These are phyloP conservation scores for Heterobasidion parviporum DNA, from an alignment of 1,284 basidiomycete genomes.

Conservation along the genomic window DNA sequence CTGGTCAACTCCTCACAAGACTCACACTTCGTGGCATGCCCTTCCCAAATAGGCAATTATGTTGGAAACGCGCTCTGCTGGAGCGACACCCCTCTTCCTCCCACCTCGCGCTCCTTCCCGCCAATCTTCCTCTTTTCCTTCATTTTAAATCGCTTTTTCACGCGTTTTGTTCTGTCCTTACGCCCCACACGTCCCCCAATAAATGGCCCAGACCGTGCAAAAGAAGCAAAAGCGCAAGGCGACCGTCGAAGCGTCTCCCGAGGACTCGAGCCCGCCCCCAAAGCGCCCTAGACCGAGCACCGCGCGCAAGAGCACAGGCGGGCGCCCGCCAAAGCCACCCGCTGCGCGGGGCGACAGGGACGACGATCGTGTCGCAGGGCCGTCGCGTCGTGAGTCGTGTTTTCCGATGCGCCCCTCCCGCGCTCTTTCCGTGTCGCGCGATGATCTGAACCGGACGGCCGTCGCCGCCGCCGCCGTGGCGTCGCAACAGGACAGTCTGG, in stretches of 20 bases:
- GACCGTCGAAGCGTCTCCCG: slow-evolving; percentile 20
- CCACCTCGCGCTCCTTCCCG: not conserved
- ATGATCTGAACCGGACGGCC: not conserved
- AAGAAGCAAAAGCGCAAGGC: slow-evolving; percentile 24
- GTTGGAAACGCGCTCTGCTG: not conserved
- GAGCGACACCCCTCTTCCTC: not conserved
- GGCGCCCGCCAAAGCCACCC: slow-evolving; percentile 30
- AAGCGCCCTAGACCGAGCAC: slow-evolving; percentile 38
- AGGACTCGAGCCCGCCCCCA: slow-evolving; percentile 38
- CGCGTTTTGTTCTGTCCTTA: not conserved
- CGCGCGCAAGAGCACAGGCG: slow-evolving; percentile 72
- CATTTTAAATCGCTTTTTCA: not conserved
- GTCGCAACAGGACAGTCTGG: not conserved
- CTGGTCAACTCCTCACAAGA: too few relatives aligned
- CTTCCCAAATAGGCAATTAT: not conserved
- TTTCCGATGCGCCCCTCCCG: not conserved
- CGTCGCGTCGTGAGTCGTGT: slow-evolving; percentile 6
- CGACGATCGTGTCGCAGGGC: slow-evolving; percentile 1
- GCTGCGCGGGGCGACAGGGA: not conserved
- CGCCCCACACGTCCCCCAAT: not conserved
- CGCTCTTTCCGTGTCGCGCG: not conserved
- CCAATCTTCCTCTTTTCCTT: not conserved
- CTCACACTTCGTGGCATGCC: not conserved
- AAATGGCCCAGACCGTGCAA: slow-evolving; percentile 26
- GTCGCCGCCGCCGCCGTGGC: too few relatives aligned